phyloP scores from a whole-genome alignment of 2,329 filamentous ascomycete species.

The Biscogniauxia sp. region DNA sequence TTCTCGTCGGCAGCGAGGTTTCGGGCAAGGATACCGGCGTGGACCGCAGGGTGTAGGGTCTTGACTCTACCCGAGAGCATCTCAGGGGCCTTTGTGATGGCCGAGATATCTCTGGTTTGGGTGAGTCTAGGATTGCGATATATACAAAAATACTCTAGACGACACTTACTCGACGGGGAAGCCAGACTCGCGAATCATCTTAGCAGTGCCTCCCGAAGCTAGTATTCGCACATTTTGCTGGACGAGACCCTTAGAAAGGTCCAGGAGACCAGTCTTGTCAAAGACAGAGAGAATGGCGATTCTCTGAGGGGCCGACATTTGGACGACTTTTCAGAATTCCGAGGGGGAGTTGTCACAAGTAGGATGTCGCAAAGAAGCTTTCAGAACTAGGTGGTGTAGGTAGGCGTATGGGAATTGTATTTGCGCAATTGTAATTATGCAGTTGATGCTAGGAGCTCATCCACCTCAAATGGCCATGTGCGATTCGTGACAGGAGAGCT shows the following conservation, averaged over 20 bases:
- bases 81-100: constrained; percentile 94
- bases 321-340: constrained; percentile 4
- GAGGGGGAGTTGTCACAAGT: constrained; percentile 1
- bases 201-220: constrained; percentile 91
- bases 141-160: not conserved
- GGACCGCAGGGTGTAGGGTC: constrained; percentile 93
- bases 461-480: too few relatives aligned
- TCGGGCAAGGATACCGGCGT: constrained; percentile 87
- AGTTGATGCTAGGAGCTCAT: too few relatives aligned
- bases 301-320: constrained; percentile 46
- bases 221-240: constrained; percentile 89
- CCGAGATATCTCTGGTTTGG: constrained; percentile 77
- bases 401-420: not conserved
- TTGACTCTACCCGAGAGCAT: constrained; percentile 81
- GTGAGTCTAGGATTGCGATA: constrained; percentile 17
- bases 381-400: too few relatives aligned
- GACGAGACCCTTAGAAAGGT: constrained; percentile 86
- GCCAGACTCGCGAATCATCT: constrained; percentile 93
- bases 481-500: not conserved
- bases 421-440: not conserved
- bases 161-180: constrained; percentile 87
- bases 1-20: constrained; percentile 95
- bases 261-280: constrained; percentile 94
- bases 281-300: constrained; percentile 96
- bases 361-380: not conserved